A percentile compares a stretch with the other conserved stretches of the same genome.
These are phyloP conservation scores for Thymus quinquecostatus DNA, from an alignment of 257 asterid genomes.

Conservation along the genomic window DNA sequence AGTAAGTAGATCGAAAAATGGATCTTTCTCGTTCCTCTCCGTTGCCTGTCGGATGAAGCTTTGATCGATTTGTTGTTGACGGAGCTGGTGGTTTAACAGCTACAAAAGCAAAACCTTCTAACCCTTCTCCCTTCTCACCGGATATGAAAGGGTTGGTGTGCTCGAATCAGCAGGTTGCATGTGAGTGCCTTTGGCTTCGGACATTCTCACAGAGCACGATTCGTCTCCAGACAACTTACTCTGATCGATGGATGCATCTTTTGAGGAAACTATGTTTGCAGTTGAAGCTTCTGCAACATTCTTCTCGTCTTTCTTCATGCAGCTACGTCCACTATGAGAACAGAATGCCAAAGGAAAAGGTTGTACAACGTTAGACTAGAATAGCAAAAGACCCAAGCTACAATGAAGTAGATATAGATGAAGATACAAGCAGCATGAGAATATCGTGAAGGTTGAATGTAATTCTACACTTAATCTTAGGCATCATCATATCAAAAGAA, in stretches of 20 bases:
- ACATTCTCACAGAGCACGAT: slow-evolving; percentile 5
- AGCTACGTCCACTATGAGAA: slow-evolving; percentile 48
- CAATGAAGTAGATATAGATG: neutral
- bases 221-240: slow-evolving; percentile 23
- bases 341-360: slow-evolving; percentile 11
- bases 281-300: slow-evolving; percentile 28
- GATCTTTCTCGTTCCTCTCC: slow-evolving; percentile 45
- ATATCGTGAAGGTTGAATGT: neutral
- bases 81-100: slow-evolving; percentile 53
- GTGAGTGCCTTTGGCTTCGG: neutral
- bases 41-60: slow-evolving; percentile 26
- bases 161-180: slow-evolving; percentile 22
- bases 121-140: slow-evolving; percentile 35
- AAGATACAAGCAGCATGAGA: neutral
- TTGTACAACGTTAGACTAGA: neutral
- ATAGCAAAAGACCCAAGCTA: slow-evolving; percentile 8
- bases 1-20: slow-evolving; percentile 58
- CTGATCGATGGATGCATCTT: slow-evolving; percentile 2
- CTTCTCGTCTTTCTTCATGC: slow-evolving; percentile 34
- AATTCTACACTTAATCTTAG: neutral
- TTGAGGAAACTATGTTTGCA: slow-evolving; percentile 27
- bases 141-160: slow-evolving; percentile 26
- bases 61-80: slow-evolving; percentile 37
- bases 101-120: slow-evolving; percentile 66
- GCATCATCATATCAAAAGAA: slow-evolving; percentile 8